Percentiles rank a stretch among this genome's conserved stretches.
These are phyloP conservation scores for Phytophthora tubulina DNA, from an alignment of 352 stramenopile species.

Conservation along the genomic window DNA sequence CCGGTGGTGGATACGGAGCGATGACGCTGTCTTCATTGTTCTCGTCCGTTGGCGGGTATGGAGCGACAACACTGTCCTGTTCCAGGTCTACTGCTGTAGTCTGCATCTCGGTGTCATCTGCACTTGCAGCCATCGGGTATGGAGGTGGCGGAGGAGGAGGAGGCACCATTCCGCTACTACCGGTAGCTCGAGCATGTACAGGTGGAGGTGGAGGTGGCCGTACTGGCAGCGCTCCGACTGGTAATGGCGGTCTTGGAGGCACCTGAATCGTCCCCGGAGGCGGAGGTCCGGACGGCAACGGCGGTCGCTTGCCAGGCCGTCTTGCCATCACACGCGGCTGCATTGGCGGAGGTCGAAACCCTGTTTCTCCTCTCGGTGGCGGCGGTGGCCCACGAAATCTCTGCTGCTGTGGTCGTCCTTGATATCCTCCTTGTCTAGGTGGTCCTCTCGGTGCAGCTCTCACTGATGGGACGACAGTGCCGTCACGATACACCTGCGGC, in stretches of 20 bases:
- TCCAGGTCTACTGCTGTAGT: slow-evolving; percentile 12
- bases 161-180: slow-evolving; percentile 6
- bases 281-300: slow-evolving; percentile 60
- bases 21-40: slow-evolving; percentile 9
- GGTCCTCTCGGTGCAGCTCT: slow-evolving; percentile 14
- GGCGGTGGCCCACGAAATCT: slow-evolving; percentile 20
- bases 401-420: slow-evolving; percentile 22
- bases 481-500: slow-evolving; percentile 66
- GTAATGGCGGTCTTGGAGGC: slow-evolving; percentile 63
- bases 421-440: slow-evolving; percentile 18
- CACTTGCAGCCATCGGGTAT: slow-evolving; percentile 3
- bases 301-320: slow-evolving; percentile 72
- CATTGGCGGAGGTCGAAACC: slow-evolving; percentile 16
- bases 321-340: slow-evolving; percentile 24
- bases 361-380: neutral
- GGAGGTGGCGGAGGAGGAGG: slow-evolving; percentile 26
- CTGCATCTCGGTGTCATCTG: neutral
- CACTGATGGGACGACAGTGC: neutral
- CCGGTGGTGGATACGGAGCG: slow-evolving; percentile 12
- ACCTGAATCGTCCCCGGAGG: slow-evolving; percentile 73
- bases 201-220: slow-evolving; percentile 55
- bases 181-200: slow-evolving; percentile 10
- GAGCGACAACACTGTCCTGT: slow-evolving; percentile 43
- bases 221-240: slow-evolving; percentile 44
- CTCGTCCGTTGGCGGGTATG: slow-evolving; percentile 42